phyloP scores from a whole-genome alignment of 2,329 filamentous ascomycete genomes.

The Xylariaceae sp. region DNA sequence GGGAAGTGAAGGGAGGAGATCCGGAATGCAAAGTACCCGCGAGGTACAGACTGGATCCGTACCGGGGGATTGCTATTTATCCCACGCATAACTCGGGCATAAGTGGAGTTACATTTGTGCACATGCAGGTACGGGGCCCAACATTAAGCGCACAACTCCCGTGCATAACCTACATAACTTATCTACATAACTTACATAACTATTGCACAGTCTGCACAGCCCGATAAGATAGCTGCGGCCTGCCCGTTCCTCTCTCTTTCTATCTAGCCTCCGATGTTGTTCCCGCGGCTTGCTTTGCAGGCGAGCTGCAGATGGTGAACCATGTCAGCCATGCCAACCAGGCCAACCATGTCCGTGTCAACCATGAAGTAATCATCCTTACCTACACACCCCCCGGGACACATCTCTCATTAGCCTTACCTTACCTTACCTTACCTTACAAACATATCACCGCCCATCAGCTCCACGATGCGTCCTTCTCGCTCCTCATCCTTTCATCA shows the following conservation, averaged over 20 bases:
- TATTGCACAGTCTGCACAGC: not conserved
- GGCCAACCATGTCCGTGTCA: not conserved
- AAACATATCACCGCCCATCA: not conserved
- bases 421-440: not conserved
- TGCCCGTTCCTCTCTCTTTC: not conserved
- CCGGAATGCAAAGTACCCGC: no score
- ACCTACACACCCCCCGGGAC: conserved; percentile 7
- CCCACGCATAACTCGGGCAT: not conserved
- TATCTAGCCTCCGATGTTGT: conserved; percentile 1
- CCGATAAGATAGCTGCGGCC: conserved; percentile 14
- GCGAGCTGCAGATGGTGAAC: conserved; percentile 9
- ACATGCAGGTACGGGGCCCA: not conserved
- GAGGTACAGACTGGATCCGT: no score
- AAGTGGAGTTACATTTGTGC: not conserved
- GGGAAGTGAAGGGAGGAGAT: no score
- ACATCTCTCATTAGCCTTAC: conserved; percentile 7
- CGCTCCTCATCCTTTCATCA: conserved; percentile 4
- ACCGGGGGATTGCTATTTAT: not conserved
- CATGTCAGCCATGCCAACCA: no score
- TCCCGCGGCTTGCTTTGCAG: conserved; percentile 16
- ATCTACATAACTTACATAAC: not conserved
- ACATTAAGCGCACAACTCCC: no score
- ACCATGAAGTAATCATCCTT: conserved; percentile 6
- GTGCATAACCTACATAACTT: no score
- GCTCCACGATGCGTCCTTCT: conserved; percentile 25